Conservation (phyloP, 2,329 filamentous ascomycete genomes). For the Penicillium fuscoglaucum region DNA sequence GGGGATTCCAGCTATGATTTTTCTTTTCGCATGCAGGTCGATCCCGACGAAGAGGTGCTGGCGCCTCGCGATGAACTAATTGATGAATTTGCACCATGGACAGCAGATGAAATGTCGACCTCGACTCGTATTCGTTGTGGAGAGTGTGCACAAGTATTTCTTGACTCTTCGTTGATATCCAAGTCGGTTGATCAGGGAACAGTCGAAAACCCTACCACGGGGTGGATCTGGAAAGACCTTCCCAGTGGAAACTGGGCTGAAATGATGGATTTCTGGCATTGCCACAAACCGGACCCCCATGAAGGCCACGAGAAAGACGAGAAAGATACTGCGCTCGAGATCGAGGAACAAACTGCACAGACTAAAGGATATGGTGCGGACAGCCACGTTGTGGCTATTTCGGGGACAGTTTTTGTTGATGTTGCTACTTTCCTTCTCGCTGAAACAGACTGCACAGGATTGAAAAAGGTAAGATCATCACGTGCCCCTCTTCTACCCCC, state of each 20-base stretch:
- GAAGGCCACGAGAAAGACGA: conserved; percentile 45
- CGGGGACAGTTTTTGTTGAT: conserved; percentile 75
- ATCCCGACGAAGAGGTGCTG: conserved; percentile 35
- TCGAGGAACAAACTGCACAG: conserved; percentile 51
- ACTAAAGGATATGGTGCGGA: conserved; percentile 81
- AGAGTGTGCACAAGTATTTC: conserved; percentile 28
- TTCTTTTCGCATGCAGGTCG: conserved; percentile 56
- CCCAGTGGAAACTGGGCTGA: conserved; percentile 98
- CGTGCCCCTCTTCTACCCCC: conserved; percentile 3
- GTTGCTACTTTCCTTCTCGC: conserved; percentile 72
- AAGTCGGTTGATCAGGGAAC: not conserved
- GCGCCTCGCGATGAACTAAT: conserved; percentile 24
- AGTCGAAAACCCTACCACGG: conserved; percentile 14
- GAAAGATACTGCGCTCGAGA: conserved; percentile 32
- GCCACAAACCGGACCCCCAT: conserved; percentile 76
- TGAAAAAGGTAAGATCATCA: conserved; percentile 39
- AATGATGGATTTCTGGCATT: conserved; percentile 99
- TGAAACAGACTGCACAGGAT: conserved; percentile 61
- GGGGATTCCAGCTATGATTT: conserved; percentile 40
- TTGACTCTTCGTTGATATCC: not conserved
- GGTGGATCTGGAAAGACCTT: conserved; percentile 79
- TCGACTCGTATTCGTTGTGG: conserved; percentile 41
- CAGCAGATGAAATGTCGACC: conserved; percentile 39
- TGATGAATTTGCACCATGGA: conserved; percentile 41
- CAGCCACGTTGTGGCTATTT: conserved; percentile 66